phyloP scores from a whole-genome alignment of 164 flowering plant species.

The Sedum album region DNA sequence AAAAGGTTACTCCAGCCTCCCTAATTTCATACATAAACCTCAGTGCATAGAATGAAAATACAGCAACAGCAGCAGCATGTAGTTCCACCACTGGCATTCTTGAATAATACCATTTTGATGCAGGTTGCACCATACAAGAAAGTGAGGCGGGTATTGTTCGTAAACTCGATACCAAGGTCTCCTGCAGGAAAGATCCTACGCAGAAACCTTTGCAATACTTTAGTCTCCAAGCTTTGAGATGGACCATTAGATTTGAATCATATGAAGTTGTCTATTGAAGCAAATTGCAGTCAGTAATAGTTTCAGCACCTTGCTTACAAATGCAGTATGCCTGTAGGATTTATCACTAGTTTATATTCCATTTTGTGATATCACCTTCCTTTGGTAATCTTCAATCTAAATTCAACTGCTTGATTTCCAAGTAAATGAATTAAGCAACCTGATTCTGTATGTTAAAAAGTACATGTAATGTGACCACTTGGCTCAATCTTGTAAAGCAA shows the following conservation, averaged over 20 bases:
- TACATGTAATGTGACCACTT: too few relatives aligned
- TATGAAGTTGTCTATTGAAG: neutral
- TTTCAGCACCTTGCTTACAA: neutral
- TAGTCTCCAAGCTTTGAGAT: conserved; percentile 38
- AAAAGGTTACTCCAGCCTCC: neutral
- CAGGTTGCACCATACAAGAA: conserved; percentile 88
- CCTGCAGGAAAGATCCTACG: too few relatives aligned
- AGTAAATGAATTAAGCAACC: too few relatives aligned
- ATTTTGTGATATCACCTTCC: too few relatives aligned
- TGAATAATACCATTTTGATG: neutral
- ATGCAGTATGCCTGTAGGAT: neutral
- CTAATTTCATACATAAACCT: too few relatives aligned
- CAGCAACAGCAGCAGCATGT: too few relatives aligned
- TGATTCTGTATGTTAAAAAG: too few relatives aligned
- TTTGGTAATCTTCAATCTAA: too few relatives aligned
- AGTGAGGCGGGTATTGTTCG: conserved; percentile 54
- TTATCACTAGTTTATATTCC: too few relatives aligned
- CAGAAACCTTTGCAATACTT: conserved; percentile 29
- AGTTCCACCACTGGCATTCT: conserved; percentile 16
- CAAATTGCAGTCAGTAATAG: neutral
- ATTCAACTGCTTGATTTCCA: too few relatives aligned
- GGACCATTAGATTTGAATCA: neutral
- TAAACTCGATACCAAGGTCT: conserved; percentile 55
- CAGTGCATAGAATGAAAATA: too few relatives aligned
- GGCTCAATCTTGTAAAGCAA: too few relatives aligned